Evolutionary conservation across 208 protist species (phyloP), one percentile per base, ranked within the genome.

Genomic region (Acanthamoeba healyi): DNA sequence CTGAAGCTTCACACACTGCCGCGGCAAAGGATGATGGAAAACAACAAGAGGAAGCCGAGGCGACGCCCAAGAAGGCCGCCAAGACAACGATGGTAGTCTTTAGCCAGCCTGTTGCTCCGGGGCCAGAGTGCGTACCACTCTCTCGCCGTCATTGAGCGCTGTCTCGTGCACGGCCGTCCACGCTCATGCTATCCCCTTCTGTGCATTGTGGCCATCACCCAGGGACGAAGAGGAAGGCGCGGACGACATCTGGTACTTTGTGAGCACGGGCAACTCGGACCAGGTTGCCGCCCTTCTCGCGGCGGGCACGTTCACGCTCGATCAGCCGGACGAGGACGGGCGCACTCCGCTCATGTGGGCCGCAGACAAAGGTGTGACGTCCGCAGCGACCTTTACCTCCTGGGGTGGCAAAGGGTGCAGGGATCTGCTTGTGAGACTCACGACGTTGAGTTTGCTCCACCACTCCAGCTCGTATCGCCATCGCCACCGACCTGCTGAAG

Each of bases 341-440:
- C 84, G 84, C 32, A 91, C 84, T 1, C 56, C 84, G 26, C 56
- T 91, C 7, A 65, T 74, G 51, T 91, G 84, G 84, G 84, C 84
- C 19, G 84, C 38, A 12, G 84, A 91, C 32, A 91, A 91, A 26
- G 84, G 84, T 72, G 22, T 15, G 34, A 0, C 2, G 15, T 77
- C 34, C 17, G 67, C 36, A n/a, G n/a, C 12, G 10, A 67, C 51
- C 14, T 72, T 7, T 91, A 0, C n/a, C 32, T 67, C 32, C n/a
- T n/a, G n/a, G n/a, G n/a, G n/a, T n/a, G n/a, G n/a, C n/a, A n/a
- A n/a, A n/a, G n/a, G n/a, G n/a, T n/a, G n/a, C n/a, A n/a, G n/a
- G n/a, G n/a, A n/a, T n/a, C n/a, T n/a, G n/a, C n/a, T n/a, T n/a
- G n/a, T n/a, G n/a, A n/a, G n/a, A 32, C 2, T 24, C 3, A 77